Evolutionary conservation across 176 grass and related monocot species (phyloP), one percentile per base, ranked within the genome.

Genomic region (Cocos nucifera): DNA sequence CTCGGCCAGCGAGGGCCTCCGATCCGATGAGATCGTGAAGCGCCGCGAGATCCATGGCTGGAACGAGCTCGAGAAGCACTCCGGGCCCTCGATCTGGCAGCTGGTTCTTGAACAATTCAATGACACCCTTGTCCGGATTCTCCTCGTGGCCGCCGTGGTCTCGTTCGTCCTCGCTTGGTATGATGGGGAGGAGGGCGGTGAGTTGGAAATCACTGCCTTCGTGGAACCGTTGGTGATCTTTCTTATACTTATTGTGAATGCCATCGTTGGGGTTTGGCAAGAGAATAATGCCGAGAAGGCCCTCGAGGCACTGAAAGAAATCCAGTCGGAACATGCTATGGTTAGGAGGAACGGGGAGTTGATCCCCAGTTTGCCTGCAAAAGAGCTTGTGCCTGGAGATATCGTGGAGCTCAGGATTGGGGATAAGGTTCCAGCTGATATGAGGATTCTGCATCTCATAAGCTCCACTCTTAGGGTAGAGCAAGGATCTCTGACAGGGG

Each of bases 171-270:
- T 98, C 53, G 93, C 93, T 17, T 83, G 89, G 80, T 77, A 63
- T 7, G 73, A 83, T 26, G 80, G 80, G 32, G 75, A 73, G 21
- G 71, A 80, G 4, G 76, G 80, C 0, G 76, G 72, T 0, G 50
- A 63, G 3, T 49, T 85, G 49, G 73, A 81, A 5, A 71, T 81
- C 53, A 88, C 76, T 44, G 84, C 93, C 39, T 98, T 98, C 55
- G 93, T 98, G 6, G 93, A 98, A 53, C 93, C 93, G 25, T 63
- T 98, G 64, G 87, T 98, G 26, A 98, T 98, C 69, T 92, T 98
- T 75, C 75, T 98, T 62, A 98, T 98, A 62, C 84, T 98, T 19
- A 80, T 92, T 29, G 73, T 82, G 22, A 98, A 98, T 78, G 93
- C 93, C 6, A 81, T 83, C 12, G 93, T 98, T 7, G 87, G 87